Percentiles rank a stretch among this genome's conserved stretches.
phyloP scores from a whole-genome alignment of 192 early-diverging fungal genomes.

The Coemansia sp. region DNA sequence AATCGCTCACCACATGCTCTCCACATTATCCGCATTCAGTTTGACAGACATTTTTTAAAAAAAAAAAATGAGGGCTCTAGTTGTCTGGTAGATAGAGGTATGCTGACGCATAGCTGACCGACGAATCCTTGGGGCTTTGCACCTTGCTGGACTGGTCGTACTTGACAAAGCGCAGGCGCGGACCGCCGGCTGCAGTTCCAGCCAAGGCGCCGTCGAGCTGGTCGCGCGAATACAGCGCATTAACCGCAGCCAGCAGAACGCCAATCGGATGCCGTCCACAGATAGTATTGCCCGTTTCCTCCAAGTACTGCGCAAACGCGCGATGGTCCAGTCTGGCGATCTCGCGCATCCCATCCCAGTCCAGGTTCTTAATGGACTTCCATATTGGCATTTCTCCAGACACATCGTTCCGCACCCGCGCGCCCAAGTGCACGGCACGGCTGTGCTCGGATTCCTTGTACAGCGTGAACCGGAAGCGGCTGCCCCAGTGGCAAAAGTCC shows the following conservation, averaged over 20 bases:
- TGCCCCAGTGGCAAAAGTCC: conserved; percentile 98
- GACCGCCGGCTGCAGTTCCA: conserved; percentile 6
- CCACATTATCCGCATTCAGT: too few relatives aligned
- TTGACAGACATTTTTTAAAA: not conserved
- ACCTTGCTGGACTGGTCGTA: conserved; percentile 83
- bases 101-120: conserved; percentile 78
- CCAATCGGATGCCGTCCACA: conserved; percentile 92
- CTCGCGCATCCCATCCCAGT: conserved; percentile 75
- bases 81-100: conserved; percentile 28
- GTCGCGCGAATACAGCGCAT: conserved; percentile 25
- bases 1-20: too few relatives aligned
- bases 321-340: conserved; percentile 66
- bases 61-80: not conserved
- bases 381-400: conserved; percentile 60
- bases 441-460: conserved; percentile 41
- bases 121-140: conserved; percentile 59
- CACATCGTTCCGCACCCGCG: not conserved
- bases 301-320: conserved; percentile 70
- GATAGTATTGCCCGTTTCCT: conserved; percentile 85
- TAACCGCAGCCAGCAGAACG: conserved; percentile 72
- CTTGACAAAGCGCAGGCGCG: conserved; percentile 68
- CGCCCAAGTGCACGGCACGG: conserved; percentile 3
- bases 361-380: conserved; percentile 76
- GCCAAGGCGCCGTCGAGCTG: not conserved
- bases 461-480: conserved; percentile 80